Base-by-base conservation (phyloP, 2,329 filamentous ascomycete genomes). In the Penicillium olsonii region DNA sequence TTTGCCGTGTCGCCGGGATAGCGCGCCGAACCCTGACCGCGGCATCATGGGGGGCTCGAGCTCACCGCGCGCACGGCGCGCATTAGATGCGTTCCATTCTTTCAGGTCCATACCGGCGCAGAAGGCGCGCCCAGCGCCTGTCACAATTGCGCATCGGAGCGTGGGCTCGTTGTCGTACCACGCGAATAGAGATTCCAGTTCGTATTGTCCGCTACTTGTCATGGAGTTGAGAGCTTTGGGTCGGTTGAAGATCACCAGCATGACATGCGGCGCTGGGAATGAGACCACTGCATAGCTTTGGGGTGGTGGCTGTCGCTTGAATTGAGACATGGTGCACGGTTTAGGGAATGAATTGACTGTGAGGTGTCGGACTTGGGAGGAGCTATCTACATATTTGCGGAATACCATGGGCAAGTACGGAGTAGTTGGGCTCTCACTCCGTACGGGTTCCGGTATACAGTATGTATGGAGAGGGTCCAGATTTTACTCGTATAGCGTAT, bases 1-100 rank as follows among this genome's bases (percentile, higher is more conserved):
- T 70, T 82, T 84, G 0, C 84, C 83, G 11, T 67, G 66, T 11
- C 33, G 33, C 10, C 33, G 33, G 4, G 33, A 35, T 35, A 35
- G 18, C 10, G 33, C 33, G 5, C 33, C 33, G n/a, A 35, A 82
- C 0, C 54, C 54, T 17, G 54, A 54, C 7, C 48, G 52, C 20
- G 54, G 54, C 51, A 56, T 56, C 18, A 49, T 50, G 9, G 46
- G 48, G 19, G 37, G 29, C 20, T 35, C 35, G n/a, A 48, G 40
- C 22, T 54, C 46, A n/a, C 52, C 52, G 24, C 47, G 49, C 11
- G 43, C 45, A 5, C 54, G 51, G 3, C 51, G 52, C 11, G 42
- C 41, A 27, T 48, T 54, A 2, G 47, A 29, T 31, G 50, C 37
- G 35, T 56, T 49, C 53, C 50, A 56, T 37, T 56, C 43, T 20